These are phyloP conservation scores for Cicer arietinum DNA, from an alignment of 306 rosid species.

Conservation along the genomic window DNA sequence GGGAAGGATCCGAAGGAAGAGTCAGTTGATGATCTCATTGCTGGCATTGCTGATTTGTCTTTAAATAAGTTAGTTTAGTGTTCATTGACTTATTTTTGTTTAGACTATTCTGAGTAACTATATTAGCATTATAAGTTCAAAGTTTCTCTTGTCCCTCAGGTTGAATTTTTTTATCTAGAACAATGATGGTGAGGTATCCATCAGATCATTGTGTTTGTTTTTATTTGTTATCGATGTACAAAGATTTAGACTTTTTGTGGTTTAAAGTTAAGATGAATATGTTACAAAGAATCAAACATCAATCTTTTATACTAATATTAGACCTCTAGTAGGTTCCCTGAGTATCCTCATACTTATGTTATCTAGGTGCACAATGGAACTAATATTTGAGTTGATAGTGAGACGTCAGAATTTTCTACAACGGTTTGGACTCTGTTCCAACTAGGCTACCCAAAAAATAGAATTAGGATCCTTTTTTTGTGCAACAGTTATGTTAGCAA, in stretches of 20 bases:
- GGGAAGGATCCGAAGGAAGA: slow-evolving; percentile 48
- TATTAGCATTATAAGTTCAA: slow-evolving; percentile 15
- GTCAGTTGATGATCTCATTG: slow-evolving; percentile 51
- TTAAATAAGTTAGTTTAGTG: slow-evolving; percentile 40
- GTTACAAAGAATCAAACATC: background rate
- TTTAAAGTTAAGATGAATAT: background rate
- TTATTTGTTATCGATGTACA: background rate
- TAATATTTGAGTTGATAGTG: too few relatives aligned
- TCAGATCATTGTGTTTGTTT: background rate
- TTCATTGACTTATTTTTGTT: background rate
- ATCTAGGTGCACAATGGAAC: background rate
- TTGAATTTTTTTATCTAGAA: background rate
- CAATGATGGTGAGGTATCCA: background rate
- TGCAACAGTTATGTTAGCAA: too few relatives aligned
- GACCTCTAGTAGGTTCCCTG: background rate
- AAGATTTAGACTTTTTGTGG: background rate
- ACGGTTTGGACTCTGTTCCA: too few relatives aligned
- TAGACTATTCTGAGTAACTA: background rate
- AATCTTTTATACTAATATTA: background rate
- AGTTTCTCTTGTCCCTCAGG: background rate
- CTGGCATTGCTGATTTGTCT: slow-evolving; percentile 62
- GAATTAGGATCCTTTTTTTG: too few relatives aligned
- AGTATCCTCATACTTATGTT: background rate
- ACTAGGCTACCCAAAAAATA: too few relatives aligned
- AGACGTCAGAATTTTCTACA: too few relatives aligned